A percentile compares a stretch with the other conserved stretches of the same genome.
Evolutionary conservation across 2,329 filamentous ascomycete species (phyloP).

Genomic region (Hypoxylon sp.): DNA sequence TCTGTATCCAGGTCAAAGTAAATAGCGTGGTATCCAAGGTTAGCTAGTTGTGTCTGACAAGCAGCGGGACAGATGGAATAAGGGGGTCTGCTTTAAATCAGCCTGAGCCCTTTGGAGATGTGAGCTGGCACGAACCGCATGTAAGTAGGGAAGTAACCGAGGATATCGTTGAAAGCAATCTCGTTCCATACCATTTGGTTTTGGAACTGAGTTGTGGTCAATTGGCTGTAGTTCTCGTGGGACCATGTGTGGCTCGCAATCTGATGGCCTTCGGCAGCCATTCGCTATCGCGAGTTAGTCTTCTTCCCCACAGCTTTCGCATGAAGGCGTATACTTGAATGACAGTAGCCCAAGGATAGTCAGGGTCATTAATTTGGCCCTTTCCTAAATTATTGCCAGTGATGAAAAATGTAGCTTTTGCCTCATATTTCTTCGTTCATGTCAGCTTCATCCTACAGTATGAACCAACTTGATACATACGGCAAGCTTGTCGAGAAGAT

Average conservation of each 20-base stretch:
- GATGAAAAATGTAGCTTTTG: conserved; percentile 74
- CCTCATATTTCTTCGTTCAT: conserved; percentile 61
- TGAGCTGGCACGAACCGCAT: conserved; percentile 47
- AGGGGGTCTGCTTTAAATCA: conserved; percentile 47
- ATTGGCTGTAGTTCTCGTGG: conserved; percentile 52
- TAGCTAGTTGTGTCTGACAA: conserved; percentile 49
- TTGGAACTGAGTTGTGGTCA: conserved; percentile 48
- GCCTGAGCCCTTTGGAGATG: conserved; percentile 3
- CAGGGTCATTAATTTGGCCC: conserved; percentile 63
- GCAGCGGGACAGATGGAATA: conserved; percentile 51
- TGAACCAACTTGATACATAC: conserved; percentile 32
- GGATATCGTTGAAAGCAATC: conserved; percentile 53
- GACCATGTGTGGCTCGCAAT: conserved; percentile 55
- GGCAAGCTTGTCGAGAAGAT: conserved; percentile 66
- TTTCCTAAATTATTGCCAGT: conserved; percentile 66
- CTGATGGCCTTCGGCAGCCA: conserved; percentile 54
- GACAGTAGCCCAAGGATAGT: conserved; percentile 49
- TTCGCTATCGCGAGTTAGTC: conserved; percentile 48
- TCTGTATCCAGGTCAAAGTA: conserved; percentile 54
- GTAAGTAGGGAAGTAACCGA: conserved; percentile 54
- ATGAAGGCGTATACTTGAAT: conserved; percentile 47
- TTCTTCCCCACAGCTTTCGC: neutral
- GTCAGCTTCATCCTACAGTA: conserved; percentile 33
- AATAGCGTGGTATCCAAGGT: conserved; percentile 51
- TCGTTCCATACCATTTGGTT: conserved; percentile 54